Conservation (phyloP, 208 protist genomes). For the Trypanosoma mega region DNA sequence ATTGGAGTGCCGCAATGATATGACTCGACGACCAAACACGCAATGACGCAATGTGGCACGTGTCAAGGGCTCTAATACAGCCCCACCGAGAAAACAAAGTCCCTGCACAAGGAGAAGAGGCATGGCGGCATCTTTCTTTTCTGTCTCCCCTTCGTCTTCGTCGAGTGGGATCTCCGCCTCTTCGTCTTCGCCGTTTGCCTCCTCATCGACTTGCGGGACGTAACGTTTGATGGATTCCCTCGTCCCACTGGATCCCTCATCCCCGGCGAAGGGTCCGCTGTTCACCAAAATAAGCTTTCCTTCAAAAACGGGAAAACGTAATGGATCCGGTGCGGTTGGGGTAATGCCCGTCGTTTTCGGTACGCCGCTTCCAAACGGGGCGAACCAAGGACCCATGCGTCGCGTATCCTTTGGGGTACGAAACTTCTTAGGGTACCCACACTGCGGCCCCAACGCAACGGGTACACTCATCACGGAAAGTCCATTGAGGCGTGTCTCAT, state of each 20-base stretch:
- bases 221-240: constrained; percentile 18
- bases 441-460: constrained; percentile 39
- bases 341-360: constrained; percentile 29
- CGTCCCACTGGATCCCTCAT: constrained; percentile 4
- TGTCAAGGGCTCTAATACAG: constrained; percentile 55
- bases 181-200: constrained; percentile 27
- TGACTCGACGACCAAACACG: constrained; percentile 48
- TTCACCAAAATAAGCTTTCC: constrained; percentile 26
- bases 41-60: constrained; percentile 59
- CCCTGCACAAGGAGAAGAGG: constrained; percentile 44
- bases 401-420: constrained; percentile 28
- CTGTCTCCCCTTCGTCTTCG: constrained; percentile 22
- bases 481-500: constrained; percentile 55
- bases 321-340: constrained; percentile 38
- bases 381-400: constrained; percentile 71
- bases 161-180: constrained; percentile 14
- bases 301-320: constrained; percentile 44
- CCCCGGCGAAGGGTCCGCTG: constrained; percentile 23
- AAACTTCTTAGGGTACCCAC: constrained; percentile 26
- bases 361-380: constrained; percentile 25
- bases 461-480: constrained; percentile 60
- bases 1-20: neutral
- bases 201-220: constrained; percentile 23
- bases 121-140: constrained; percentile 11
- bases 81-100: constrained; percentile 55